phyloP scores from a whole-genome alignment of 345 rosid genomes.

The Raphanus sativus region DNA sequence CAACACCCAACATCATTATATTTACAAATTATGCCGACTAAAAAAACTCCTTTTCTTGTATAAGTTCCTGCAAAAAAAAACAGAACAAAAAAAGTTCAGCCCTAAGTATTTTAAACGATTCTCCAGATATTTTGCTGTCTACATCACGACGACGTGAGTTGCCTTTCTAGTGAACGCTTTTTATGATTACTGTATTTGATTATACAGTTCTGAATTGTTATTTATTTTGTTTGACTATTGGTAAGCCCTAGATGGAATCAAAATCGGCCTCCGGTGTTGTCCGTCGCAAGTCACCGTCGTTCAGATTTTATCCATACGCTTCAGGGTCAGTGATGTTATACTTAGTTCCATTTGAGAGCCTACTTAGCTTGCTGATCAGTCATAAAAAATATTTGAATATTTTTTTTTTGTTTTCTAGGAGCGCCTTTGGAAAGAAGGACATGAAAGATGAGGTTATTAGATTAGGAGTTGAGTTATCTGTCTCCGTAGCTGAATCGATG shows the following conservation, averaged over 20 bases:
- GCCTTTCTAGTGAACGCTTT: not conserved
- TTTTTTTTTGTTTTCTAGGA: not conserved
- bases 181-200: not conserved
- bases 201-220: not conserved
- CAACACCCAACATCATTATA: too few relatives aligned
- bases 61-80: not conserved
- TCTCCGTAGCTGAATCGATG: not conserved
- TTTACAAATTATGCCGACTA: not conserved
- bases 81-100: not conserved
- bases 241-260: not conserved
- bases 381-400: not conserved
- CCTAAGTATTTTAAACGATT: not conserved
- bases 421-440: not conserved
- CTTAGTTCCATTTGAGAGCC: not conserved
- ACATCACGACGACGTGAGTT: not conserved
- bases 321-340: not conserved
- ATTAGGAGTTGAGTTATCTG: not conserved
- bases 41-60: not conserved
- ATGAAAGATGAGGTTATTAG: constrained; percentile 6
- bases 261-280: not conserved
- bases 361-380: not conserved
- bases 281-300: not conserved
- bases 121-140: not conserved
- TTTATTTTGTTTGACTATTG: too few relatives aligned
- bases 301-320: not conserved